A percentile compares a stretch with the other conserved stretches of the same genome.
phyloP scores from a whole-genome alignment of 2,329 filamentous ascomycete species.

The Colletotrichum plurivorum region DNA sequence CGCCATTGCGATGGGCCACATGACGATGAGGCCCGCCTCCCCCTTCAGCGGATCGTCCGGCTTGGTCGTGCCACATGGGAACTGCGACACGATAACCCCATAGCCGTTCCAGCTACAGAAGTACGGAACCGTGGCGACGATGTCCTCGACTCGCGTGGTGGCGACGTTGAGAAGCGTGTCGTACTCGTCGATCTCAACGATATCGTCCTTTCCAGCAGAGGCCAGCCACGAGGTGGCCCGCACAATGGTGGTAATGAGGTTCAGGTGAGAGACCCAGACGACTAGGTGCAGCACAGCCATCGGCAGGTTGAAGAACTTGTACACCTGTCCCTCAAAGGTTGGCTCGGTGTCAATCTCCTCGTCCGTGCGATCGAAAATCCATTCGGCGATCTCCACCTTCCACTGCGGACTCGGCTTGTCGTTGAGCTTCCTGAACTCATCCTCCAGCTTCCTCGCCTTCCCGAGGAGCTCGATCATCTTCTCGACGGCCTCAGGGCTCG shows the following conservation, averaged over 20 bases:
- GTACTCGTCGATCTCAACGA: constrained; percentile 35
- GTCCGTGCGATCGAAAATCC: constrained; percentile 36
- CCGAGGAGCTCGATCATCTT: constrained; percentile 32
- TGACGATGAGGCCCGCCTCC: constrained; percentile 42
- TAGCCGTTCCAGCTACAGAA: constrained; percentile 43
- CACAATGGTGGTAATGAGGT: constrained; percentile 41
- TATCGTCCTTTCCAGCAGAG: constrained; percentile 16
- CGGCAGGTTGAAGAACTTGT: constrained; percentile 42
- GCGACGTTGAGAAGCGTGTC: constrained; percentile 28
- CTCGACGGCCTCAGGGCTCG: constrained; percentile 10
- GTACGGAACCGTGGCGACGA: constrained; percentile 41
- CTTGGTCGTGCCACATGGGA: constrained; percentile 38
- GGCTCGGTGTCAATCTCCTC: constrained; percentile 37
- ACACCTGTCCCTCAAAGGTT: constrained; percentile 39
- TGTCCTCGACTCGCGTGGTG: constrained; percentile 34
- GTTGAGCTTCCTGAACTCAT: constrained; percentile 30
- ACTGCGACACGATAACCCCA: constrained; percentile 37
- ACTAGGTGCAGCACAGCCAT: constrained; percentile 40
- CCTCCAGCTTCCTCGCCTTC: constrained; percentile 26
- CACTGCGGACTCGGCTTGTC: constrained; percentile 26
- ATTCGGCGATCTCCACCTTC: constrained; percentile 35
- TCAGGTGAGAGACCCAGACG: constrained; percentile 41
- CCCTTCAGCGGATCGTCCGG: constrained; percentile 40
- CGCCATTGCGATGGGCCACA: constrained; percentile 41
- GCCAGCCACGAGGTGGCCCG: constrained; percentile 41